Evolutionary conservation across 225 moss, liverwort and hornwort genomes (phyloP).

Genomic region (Physcomitrellopsis africana): DNA sequence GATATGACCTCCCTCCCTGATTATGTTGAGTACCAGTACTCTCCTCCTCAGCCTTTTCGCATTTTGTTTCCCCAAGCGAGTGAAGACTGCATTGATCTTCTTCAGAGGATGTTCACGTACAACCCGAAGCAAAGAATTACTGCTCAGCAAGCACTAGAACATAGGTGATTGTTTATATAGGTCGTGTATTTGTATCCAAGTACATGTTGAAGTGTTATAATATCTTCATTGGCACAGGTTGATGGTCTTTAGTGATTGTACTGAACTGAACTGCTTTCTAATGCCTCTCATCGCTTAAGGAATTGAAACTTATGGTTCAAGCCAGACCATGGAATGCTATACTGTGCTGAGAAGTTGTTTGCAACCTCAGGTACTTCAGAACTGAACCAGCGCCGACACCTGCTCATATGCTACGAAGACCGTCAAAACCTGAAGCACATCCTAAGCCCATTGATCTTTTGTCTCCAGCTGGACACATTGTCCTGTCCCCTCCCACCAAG

Average conservation of each 20-base stretch:
- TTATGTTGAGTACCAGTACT: slow-evolving; percentile 96
- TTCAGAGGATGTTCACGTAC: slow-evolving; percentile 91
- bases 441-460: slow-evolving; percentile 72
- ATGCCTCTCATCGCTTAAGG: neutral
- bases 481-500: slow-evolving; percentile 89
- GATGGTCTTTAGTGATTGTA: no score
- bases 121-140: slow-evolving; percentile 87
- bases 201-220: neutral
- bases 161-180: slow-evolving; percentile 51
- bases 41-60: slow-evolving; percentile 81
- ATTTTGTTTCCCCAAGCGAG: slow-evolving; percentile 83
- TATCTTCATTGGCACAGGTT: neutral
- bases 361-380: slow-evolving; percentile 71
- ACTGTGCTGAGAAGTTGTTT: neutral
- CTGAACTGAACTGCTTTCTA: no score
- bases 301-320: neutral
- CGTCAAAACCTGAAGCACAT: slow-evolving; percentile 72
- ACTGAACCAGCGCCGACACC: slow-evolving; percentile 90
- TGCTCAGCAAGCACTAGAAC: slow-evolving; percentile 87
- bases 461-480: slow-evolving; percentile 83
- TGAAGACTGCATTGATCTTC: slow-evolving; percentile 94
- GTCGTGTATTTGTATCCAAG: neutral
- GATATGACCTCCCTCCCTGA: slow-evolving; percentile 91
- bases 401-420: slow-evolving; percentile 74
- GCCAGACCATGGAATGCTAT: neutral